Base-by-base conservation (phyloP, 2,329 filamentous ascomycete genomes). In the Ophiostoma sp. region DNA sequence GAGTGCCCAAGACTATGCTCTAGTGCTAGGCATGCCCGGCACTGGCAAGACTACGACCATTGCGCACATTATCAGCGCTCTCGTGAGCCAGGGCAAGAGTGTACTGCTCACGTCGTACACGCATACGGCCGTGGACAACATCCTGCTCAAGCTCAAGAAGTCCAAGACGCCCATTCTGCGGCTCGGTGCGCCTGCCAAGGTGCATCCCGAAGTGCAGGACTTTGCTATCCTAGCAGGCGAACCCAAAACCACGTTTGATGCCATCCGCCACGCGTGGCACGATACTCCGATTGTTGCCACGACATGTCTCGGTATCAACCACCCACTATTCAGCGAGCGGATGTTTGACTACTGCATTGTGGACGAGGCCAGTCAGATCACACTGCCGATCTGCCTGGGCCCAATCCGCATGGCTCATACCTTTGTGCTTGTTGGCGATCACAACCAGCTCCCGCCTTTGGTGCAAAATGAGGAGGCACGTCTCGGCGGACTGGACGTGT, bases 11-110 rank as follows among this genome's bases (percentile, higher is more conserved):
- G 93, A 99, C 79, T 99, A 98, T 77, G 94, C 95, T 7, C 83
- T 99, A n/a, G 93, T 99, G 12, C 85, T 99, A 27, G 95, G 95
- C 41, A 99, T 99, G 95, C 95, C 95, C 1, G 95, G 95, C 7
- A 99, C 95, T 0, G 95, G 95, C 69, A 99, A 99, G 78, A 99
- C 95, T 2, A 99, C 95, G 0, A 99, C 95, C 0, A 98, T 99
- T 75, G 93, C 94, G 5, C 93, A 98, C 76, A 97, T 99, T 73
- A 98, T 99, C 74, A 89, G 92, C 62, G 92, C 94, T 0, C 82
- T 99, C 42, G 89, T 95, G 5, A 87, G 89, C 0, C 91, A 96
- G 76, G 90, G 92, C 11, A 98, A 98, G 79, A 96, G 91, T 68
- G 93, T 99, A 14, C 81, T 99, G 6, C 81, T 99, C 55, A 96